These are phyloP conservation scores for Zygosaccharomyces rouxii DNA, from an alignment of 805 yeast genomes.

Conservation along the genomic window DNA sequence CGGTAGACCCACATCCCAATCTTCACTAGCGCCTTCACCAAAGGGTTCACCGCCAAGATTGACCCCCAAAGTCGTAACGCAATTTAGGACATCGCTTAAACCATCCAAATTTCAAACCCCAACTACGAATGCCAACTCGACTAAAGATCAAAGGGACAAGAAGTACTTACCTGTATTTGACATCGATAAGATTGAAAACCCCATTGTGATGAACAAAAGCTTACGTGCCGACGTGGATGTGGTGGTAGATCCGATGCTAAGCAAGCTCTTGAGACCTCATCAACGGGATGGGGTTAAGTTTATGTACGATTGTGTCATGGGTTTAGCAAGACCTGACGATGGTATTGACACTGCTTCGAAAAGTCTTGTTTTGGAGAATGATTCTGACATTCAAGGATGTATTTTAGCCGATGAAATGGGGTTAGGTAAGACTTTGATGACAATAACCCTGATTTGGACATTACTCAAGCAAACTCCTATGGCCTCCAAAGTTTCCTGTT, in stretches of 20 bases:
- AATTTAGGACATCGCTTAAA: slow-evolving; percentile 17
- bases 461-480: slow-evolving; percentile 61
- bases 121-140: neutral
- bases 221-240: slow-evolving; percentile 40
- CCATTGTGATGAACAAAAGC: slow-evolving; percentile 41
- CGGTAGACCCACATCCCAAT: neutral
- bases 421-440: slow-evolving; percentile 81
- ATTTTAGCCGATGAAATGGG: slow-evolving; percentile 98
- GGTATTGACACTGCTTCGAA: slow-evolving; percentile 9
- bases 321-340: slow-evolving; percentile 47
- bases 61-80: slow-evolving; percentile 9
- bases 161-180: slow-evolving; percentile 40
- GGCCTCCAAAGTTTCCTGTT: slow-evolving; percentile 33
- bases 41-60: slow-evolving; percentile 1
- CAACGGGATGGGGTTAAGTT: slow-evolving; percentile 82
- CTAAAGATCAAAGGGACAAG: slow-evolving; percentile 13
- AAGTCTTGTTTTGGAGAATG: slow-evolving; percentile 21
- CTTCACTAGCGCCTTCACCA: slow-evolving; percentile 1
- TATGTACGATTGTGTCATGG: slow-evolving; percentile 78
- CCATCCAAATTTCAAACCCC: slow-evolving; percentile 16
- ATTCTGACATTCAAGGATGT: slow-evolving; percentile 52
- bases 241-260: slow-evolving; percentile 55
- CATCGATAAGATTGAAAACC: slow-evolving; percentile 32
- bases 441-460: slow-evolving; percentile 83
- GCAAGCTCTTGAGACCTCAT: slow-evolving; percentile 65